Evolutionary conservation across 129 eudicot species (phyloP), one percentile per base, ranked within the genome.

Genomic region (Ambrosia artemisiifolia): DNA sequence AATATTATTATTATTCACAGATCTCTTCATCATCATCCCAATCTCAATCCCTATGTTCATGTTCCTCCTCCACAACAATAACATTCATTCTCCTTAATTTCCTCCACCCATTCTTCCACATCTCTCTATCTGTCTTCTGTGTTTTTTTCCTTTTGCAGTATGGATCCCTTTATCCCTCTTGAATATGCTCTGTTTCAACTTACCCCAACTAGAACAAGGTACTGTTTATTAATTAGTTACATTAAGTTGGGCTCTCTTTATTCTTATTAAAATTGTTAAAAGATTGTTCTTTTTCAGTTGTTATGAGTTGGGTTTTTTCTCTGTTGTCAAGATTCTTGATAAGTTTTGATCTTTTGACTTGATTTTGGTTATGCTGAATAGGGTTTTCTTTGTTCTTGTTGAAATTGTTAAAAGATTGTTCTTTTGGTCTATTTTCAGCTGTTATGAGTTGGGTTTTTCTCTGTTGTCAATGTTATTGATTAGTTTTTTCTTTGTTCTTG

Each of bases 161-260:
- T 90, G 96, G 96, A 87, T 85, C 83, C 88, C 17, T 30, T 70
- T 18, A 55, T 86, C 63, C 75, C 70, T 76, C 93, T 90, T 64
- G 93, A 90, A 62, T 90, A 90, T 76, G 96, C 93, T 73, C 85
- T 90, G 82, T 83, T 89, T 72, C 92, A 90, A 43, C 96, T 90
- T 80, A 89, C 96, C 8, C 96, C 96, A 54, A 87, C 96, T 1
- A 90, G 96, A 83, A 90, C 96, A 83, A 84, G 96, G 96, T 87
- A 81, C 43, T 71, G 11, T 0, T 48, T 63, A 56, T 2, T 20
- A 6, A 7, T 20, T 6, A 53, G 68, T 65, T 30, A 1, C 17
- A 7, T 24, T 24, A 14, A 78, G 56, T 49, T 17, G 55, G 71
- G 63, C 3, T 36, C 57, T 65, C 14, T 20, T 1, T 38, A 66